Evolutionary conservation across 108 stramenopile species (phyloP), one percentile per base, ranked within the genome.

Genomic region (Poteriospumella lacustris): DNA sequence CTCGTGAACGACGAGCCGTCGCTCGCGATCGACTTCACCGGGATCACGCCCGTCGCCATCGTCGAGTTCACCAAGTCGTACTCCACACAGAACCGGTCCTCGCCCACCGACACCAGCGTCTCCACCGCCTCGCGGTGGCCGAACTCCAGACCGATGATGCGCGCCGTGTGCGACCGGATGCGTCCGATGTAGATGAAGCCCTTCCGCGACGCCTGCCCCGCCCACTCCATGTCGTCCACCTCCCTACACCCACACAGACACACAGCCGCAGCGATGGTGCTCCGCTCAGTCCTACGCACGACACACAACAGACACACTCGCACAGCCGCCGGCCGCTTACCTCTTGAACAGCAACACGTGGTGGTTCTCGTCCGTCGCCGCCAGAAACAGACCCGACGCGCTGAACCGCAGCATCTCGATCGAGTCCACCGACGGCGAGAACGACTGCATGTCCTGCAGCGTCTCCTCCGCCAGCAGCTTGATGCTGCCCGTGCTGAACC

Each of bases 121-220:
- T 83, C 76, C 1, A 47, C 39, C 31, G 83, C 85, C 68, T 85
- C 86, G 3, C 79, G 58, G n/a, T 72, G 43, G 0, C 86, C 86
- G 36, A 87, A 88, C 42, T 81, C 83, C 1, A 88, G 44, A 9
- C 86, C 86, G 0, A 85, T 85, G 43, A 88, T 82, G 12, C 80
- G 33, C 0, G 29, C 34, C 24, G 77, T 52, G 79, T 85, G 84
- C 43, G 82, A 41, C 1, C 76, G 47, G 39, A 73, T 42, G 52
- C 84, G 84, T 19, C 84, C 84, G 12, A 85, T 76, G 39, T 85
- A 85, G 33, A 33, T 59, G 80, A 62, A 80, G 12, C 34, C 19
- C 24, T 19, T 40, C 34, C 19, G 24, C 39, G 24, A 39, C 24
- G 40, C 64, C 12, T 19, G 19, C 12, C 12, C 12, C 19, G 19